Evolutionary conservation across 345 rosid species (phyloP).

Genomic region (Pistacia integerrima): DNA sequence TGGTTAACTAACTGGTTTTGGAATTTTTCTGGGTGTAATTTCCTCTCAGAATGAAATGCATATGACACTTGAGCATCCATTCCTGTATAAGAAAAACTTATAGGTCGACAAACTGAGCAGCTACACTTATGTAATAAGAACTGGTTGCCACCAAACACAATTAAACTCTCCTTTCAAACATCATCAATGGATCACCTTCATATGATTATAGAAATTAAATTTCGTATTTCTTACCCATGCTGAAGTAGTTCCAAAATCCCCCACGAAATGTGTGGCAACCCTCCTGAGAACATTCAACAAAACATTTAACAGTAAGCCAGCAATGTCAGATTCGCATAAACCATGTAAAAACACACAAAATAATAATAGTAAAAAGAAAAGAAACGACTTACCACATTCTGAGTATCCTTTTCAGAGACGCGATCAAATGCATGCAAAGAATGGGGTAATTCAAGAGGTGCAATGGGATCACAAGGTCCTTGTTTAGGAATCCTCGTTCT

Average conservation of each 20-base stretch:
- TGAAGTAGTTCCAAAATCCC: constrained; percentile 24
- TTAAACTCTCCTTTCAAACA: neutral
- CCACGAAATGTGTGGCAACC: no score
- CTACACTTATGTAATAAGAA: neutral
- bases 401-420: no score
- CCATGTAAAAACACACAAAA: no score
- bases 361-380: no score
- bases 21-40: constrained; percentile 65
- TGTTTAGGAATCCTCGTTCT: neutral
- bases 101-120: neutral
- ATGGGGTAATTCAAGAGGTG: neutral
- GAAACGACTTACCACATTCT: no score
- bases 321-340: no score
- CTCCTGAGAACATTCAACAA: no score
- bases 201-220: neutral
- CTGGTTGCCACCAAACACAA: neutral
- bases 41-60: constrained; percentile 73
- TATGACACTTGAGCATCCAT: constrained; percentile 82
- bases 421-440: no score
- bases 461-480: no score
- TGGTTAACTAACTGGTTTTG: constrained; percentile 67
- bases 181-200: neutral
- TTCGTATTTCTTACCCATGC: no score
- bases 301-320: neutral
- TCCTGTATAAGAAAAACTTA: constrained; percentile 40